Percentiles rank a stretch among this genome's conserved stretches.
Conservation (phyloP, 352 stramenopile genomes). For the Nothophytophthora sp. region DNA sequence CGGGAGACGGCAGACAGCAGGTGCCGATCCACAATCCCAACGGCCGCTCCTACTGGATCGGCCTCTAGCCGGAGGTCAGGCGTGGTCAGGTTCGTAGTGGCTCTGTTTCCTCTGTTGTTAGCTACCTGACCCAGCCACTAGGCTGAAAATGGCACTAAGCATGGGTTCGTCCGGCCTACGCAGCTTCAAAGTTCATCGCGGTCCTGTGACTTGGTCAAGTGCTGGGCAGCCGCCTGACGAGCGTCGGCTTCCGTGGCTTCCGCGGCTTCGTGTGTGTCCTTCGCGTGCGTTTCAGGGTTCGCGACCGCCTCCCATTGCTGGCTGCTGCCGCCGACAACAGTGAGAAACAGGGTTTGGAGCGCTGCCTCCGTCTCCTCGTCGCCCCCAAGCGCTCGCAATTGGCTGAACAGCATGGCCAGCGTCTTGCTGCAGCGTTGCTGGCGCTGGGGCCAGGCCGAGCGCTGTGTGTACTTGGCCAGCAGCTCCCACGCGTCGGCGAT, state of each 20-base stretch:
- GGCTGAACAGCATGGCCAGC: conserved; percentile 7
- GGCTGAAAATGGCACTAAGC: conserved; percentile 2
- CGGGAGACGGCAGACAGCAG: conserved; percentile 34
- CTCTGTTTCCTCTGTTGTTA: conserved; percentile 2
- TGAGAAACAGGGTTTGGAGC: conserved; percentile 47
- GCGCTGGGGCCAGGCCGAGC: conserved; percentile 47
- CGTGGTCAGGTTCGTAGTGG: conserved; percentile 4
- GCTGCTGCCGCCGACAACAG: conserved; percentile 32
- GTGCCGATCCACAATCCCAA: conserved; percentile 97
- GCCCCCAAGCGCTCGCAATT: conserved; percentile 16
- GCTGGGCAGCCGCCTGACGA: conserved; percentile 1
- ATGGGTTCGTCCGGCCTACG: background rate
- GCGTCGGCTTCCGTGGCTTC: background rate
- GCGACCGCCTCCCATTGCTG: conserved; percentile 37
- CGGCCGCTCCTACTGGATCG: conserved; percentile 95
- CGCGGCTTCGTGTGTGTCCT: background rate
- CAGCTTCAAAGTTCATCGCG: conserved; percentile 25
- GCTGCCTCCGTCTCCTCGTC: conserved; percentile 29
- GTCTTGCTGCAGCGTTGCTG: conserved; percentile 40
- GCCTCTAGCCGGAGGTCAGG: conserved; percentile 62
- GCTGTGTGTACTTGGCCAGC: conserved; percentile 32
- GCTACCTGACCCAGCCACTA: conserved; percentile 1
- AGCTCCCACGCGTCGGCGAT: conserved; percentile 57
- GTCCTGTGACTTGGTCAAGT: conserved; percentile 10
- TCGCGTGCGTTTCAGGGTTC: background rate